Base-by-base conservation (phyloP, 768 basidiomycete genomes). In the Nidularia pulvinata region DNA sequence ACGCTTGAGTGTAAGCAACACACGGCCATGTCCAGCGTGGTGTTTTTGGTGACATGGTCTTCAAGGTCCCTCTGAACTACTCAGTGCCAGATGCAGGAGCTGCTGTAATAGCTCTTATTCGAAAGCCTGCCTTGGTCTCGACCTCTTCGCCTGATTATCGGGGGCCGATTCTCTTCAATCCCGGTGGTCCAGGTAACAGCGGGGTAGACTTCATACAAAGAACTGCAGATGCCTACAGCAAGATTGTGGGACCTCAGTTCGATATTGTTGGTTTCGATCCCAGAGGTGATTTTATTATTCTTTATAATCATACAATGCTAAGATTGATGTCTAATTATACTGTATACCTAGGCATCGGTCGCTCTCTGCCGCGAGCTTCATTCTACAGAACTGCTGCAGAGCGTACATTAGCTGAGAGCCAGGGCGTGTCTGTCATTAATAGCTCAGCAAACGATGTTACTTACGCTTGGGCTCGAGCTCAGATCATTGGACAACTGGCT, bases 221-320 rank as follows among this genome's bases (percentile, higher is more conserved):
- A 4, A 2, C 37, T 0, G 77, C 70, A 1, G 53, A 59, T 7
- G 33, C 50, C 1, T 49, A 80, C 9, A 59, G 64, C 7, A 34
- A 51, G 1, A 57, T 75, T 11, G 45, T 80, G 6, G 79, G 80
- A 4, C 69, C 73, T 16, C 63, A 71, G 44, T 81, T 75, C 55
- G 77, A 81, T 50, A 56, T 80, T 3, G 67, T 81, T 9, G 69
- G 75, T 2, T 80, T 79, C 55, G 79, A 81, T 57, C 77, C 77
- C 11, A 59, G 77, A 65, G 77, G 76, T 76, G 25, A 55, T 6
- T 57, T 53, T 10, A 33, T 22, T 33, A 11, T 52, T 25, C 32
- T 33, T n/a, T 43, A 45, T 42, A 33, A 25, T 46, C 11, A 10
- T 3, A 48, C n/a, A 13, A 16, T 34, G 30, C 30, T 34, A 14